Percentiles rank a stretch among this genome's conserved stretches.
Evolutionary conservation across 2,329 filamentous ascomycete genomes (phyloP).

Genomic region (Xylaria sp.): DNA sequence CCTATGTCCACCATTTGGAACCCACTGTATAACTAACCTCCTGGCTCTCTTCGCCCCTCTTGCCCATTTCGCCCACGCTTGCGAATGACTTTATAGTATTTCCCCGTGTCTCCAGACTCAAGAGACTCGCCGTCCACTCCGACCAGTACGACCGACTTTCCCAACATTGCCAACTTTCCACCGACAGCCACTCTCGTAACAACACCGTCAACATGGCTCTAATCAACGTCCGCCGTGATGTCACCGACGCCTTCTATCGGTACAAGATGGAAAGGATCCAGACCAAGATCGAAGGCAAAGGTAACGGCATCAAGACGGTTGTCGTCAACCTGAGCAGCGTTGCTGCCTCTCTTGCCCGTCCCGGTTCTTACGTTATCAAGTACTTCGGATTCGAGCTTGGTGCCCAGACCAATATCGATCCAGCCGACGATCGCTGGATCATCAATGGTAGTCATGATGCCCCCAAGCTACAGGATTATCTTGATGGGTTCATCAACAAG

Average conservation of each 20-base stretch:
- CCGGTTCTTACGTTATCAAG: slow-evolving; percentile 96
- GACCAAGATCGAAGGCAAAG: slow-evolving; percentile 99
- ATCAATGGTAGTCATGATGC: slow-evolving; percentile 99
- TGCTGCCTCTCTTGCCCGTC: slow-evolving; percentile 89
- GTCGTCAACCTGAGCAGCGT: slow-evolving; percentile 97
- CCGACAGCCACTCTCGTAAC: slow-evolving; percentile 35
- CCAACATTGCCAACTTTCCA: slow-evolving; percentile 32
- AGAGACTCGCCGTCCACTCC: slow-evolving; percentile 42
- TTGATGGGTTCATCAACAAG: slow-evolving; percentile 97
- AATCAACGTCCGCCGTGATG: slow-evolving; percentile 98
- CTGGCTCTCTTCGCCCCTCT: slow-evolving; percentile 55
- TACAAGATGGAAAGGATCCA: slow-evolving; percentile 99
- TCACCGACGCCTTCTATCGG: slow-evolving; percentile 98
- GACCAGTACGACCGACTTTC: slow-evolving; percentile 28
- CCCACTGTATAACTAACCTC: slow-evolving; percentile 65
- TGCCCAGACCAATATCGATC: slow-evolving; percentile 97
- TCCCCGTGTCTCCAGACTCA: slow-evolving; percentile 35
- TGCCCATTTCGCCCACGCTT: slow-evolving; percentile 47
- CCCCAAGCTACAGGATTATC: slow-evolving; percentile 94
- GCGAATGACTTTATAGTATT: slow-evolving; percentile 47
- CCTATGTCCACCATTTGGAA: slow-evolving; percentile 66
- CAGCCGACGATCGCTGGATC: slow-evolving; percentile 98
- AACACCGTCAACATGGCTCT: slow-evolving; percentile 84
- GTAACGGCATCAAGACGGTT: slow-evolving; percentile 99
- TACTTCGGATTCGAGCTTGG: slow-evolving; percentile 99